phyloP scores from a whole-genome alignment of 768 basidiomycete species.

The Serendipita indica region DNA sequence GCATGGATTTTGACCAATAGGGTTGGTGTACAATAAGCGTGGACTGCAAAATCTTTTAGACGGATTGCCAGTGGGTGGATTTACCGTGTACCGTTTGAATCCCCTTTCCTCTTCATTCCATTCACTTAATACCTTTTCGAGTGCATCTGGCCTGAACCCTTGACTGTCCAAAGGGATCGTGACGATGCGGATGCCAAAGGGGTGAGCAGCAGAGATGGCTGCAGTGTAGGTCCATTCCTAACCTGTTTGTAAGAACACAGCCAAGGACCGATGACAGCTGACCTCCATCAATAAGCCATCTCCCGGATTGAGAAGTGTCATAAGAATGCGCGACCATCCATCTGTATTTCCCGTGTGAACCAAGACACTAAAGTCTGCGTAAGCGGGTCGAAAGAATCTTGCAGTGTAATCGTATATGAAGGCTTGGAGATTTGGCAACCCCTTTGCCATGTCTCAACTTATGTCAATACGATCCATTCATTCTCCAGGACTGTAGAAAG shows the following conservation, averaged over 20 bases:
- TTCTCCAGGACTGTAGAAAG: background rate
- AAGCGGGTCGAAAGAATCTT: constrained; percentile 38
- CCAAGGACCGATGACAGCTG: too few relatives aligned
- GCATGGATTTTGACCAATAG: constrained; percentile 75
- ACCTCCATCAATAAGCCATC: constrained; percentile 37
- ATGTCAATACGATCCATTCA: background rate
- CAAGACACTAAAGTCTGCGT: constrained; percentile 42
- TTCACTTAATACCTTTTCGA: constrained; percentile 41
- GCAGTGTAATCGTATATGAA: constrained; percentile 44
- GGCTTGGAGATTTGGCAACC: constrained; percentile 39
- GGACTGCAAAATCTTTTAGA: too few relatives aligned
- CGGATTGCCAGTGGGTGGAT: background rate
- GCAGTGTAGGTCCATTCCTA: constrained; percentile 69
- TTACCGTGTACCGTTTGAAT: constrained; percentile 33
- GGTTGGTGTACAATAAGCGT: constrained; percentile 58
- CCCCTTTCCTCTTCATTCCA: constrained; percentile 52
- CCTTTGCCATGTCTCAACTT: constrained; percentile 28
- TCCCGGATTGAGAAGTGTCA: constrained; percentile 51
- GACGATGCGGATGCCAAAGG: constrained; percentile 32
- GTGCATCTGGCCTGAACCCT: constrained; percentile 49
- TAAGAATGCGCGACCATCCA: constrained; percentile 44
- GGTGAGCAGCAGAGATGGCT: constrained; percentile 27
- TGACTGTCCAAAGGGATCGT: constrained; percentile 52
- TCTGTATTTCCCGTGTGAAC: constrained; percentile 59
- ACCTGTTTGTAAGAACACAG: background rate